Percentiles rank a stretch among this genome's conserved stretches.
These are phyloP conservation scores for Mikania micrantha DNA, from an alignment of 129 eudicot genomes.

Conservation along the genomic window DNA sequence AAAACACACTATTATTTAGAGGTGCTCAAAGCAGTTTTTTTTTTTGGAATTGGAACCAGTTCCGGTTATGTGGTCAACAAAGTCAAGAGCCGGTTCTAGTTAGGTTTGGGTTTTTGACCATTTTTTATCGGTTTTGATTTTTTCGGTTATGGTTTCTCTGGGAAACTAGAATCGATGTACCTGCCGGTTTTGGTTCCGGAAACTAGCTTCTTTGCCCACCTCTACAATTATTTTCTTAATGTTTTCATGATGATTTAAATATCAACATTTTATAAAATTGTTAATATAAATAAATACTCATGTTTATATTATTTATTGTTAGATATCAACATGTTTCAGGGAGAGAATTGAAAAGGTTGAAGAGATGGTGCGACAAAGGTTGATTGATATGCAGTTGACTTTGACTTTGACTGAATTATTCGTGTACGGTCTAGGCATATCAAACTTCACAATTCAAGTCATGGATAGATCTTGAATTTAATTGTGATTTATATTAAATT, in stretches of 20 bases:
- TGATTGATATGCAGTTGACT: not conserved
- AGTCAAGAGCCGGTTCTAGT: no score
- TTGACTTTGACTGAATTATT: not conserved
- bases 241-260: not conserved
- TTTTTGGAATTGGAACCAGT: no score
- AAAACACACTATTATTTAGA: no score
- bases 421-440: not conserved
- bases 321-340: not conserved
- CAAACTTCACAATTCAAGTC: not conserved
- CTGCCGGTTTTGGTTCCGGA: no score
- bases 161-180: no score
- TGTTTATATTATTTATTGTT: not conserved
- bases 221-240: not conserved
- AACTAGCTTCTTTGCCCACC: no score
- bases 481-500: not conserved
- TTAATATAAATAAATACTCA: not conserved
- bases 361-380: not conserved
- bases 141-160: no score
- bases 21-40: no score
- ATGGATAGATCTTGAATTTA: not conserved
- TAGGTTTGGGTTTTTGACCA: no score
- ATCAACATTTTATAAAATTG: no score
- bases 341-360: not conserved
- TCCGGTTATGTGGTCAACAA: no score
- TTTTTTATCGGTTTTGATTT: no score